Conservation (phyloP, 768 basidiomycete species). For the Rhodotorula sphaerocarpa region DNA sequence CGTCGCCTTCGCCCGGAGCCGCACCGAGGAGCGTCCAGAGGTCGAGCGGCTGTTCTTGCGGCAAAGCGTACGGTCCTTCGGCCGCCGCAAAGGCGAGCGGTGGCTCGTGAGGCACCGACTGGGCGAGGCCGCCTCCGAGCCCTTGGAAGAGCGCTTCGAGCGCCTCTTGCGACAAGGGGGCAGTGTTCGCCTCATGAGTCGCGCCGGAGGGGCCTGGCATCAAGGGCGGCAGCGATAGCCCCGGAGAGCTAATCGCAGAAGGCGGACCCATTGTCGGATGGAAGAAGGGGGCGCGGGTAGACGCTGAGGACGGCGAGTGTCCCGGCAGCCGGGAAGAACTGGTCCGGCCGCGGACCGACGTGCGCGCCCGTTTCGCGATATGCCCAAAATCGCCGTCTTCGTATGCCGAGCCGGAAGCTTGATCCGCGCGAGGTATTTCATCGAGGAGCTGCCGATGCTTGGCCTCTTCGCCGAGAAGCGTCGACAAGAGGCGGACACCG, state of each 20-base stretch:
- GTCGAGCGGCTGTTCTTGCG: no score
- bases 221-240: not conserved
- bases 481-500: constrained; percentile 24
- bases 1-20: no score
- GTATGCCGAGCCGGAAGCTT: no score
- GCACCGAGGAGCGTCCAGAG: no score
- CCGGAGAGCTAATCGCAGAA: not conserved
- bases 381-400: constrained; percentile 8
- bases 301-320: constrained; percentile 1
- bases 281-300: constrained; percentile 14
- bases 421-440: no score
- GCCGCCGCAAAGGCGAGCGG: no score
- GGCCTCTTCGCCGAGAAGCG: constrained; percentile 32
- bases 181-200: no score
- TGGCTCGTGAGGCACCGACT: not conserved
- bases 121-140: not conserved
- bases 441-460: constrained; percentile 16
- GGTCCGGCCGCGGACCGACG: constrained; percentile 2
- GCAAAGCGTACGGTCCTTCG: no score
- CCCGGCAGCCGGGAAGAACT: not conserved
- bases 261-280: not conserved
- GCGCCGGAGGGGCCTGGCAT: not conserved
- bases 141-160: constrained; percentile 1
- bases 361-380: constrained; percentile 14
- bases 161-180: not conserved